Evolutionary conservation across 169 alveolate species (phyloP), one percentile per base, ranked within the genome.

Genomic region (Plasmodium malariae): DNA sequence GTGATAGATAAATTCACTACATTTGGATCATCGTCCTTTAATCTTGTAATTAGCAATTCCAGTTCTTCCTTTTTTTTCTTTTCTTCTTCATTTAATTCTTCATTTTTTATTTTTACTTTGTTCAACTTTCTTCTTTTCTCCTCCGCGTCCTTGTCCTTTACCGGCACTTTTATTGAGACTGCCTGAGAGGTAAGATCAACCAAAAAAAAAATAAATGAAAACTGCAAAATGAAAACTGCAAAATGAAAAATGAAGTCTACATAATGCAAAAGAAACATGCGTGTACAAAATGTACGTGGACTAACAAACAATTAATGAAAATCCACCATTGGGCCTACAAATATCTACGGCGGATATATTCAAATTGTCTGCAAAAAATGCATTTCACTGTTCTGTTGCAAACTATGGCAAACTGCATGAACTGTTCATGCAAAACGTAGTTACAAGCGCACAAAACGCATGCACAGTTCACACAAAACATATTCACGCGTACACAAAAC

Each of bases 31-130:
- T 65, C 74, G 67, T 83, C 91, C 1, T 45, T 51, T 12, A 83
- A 70, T 54, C 91, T 65, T 6, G 85, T 67, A 24, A 83, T 83
- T 24, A 83, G 71, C 21, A 83, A 37, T 59, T 83, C 91, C 30
- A 83, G n/a, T 43, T 83, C 91, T 36, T 83, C 91, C 48, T 83
- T 83, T 17, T 83, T 83, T 54, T 83, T 83, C 43, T 83, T 83
- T 57, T 83, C 91, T 54, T 83, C 91, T 67, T 83, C 91, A 9
- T 65, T 67, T 57, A 83, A 43, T 67, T 83, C 91, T 51, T 83
- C 91, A 34, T 83, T 83, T 28, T 68, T 83, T 14, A 65, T 83
- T 67, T 83, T 68, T 0, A 65, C 45, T 14, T 51, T 83, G 30
- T 54, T 67, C n/a, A 49, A 17, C 17, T 49, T 68, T 67, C 73